These are phyloP conservation scores for Diospyros lotus DNA, from an alignment of 148 eudicot genomes.

Conservation along the genomic window DNA sequence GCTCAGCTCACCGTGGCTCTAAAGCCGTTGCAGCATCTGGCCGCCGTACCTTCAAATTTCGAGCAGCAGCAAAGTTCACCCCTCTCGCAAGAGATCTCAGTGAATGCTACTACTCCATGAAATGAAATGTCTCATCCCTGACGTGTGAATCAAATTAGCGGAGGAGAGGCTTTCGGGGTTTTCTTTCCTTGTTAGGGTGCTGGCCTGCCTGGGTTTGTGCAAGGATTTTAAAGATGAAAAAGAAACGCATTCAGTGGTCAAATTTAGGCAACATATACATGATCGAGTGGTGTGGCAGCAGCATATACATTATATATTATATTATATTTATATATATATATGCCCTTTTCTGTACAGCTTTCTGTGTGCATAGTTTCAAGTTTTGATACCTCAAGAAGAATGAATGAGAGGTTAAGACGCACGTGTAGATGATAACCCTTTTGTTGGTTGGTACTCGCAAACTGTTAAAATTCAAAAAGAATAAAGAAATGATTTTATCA, in stretches of 20 bases:
- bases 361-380: constrained; percentile 7
- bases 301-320: background rate
- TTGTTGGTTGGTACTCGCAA: background rate
- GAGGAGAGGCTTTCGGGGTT: background rate
- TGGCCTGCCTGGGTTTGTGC: background rate
- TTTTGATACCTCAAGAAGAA: background rate
- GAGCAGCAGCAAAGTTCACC: constrained; percentile 45
- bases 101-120: constrained; percentile 44
- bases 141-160: constrained; percentile 25
- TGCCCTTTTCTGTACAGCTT: constrained; percentile 25
- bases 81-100: constrained; percentile 42
- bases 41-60: constrained; percentile 39
- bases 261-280: constrained; percentile 6
- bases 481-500: too few species aligned
- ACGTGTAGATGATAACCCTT: constrained; percentile 1
- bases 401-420: background rate
- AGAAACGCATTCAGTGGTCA: background rate
- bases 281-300: constrained; percentile 15
- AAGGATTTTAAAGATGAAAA: background rate
- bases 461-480: background rate
- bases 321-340: too few species aligned
- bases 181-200: background rate
- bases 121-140: constrained; percentile 20
- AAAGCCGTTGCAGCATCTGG: constrained; percentile 74
- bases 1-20: constrained; percentile 80